phyloP scores from a whole-genome alignment of 768 basidiomycete genomes.

The Naganishia friedmannii region DNA sequence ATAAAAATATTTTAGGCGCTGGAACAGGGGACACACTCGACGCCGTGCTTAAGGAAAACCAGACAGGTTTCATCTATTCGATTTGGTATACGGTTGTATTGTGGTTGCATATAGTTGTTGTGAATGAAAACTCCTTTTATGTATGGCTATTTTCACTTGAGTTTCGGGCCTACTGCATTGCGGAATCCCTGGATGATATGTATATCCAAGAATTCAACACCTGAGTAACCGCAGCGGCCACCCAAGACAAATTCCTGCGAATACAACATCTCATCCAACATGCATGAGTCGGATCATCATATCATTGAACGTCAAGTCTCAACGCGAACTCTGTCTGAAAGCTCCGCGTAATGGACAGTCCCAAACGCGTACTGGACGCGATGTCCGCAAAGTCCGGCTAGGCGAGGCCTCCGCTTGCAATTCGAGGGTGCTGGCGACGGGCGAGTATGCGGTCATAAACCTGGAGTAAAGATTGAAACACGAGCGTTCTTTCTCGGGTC shows the following conservation, averaged over 20 bases:
- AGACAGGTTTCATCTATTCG: background rate
- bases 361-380: background rate
- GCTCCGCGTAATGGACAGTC: no score
- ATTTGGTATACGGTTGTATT: constrained; percentile 5
- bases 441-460: constrained; percentile 1
- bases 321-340: no score
- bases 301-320: no score
- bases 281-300: no score
- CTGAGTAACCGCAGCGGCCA: no score
- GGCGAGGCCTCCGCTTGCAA: constrained; percentile 7
- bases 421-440: constrained; percentile 10
- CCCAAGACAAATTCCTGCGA: no score
- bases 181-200: no score
- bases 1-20: background rate
- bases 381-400: background rate
- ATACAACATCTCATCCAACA: no score
- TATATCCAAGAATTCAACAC: no score
- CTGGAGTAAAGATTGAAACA: constrained; percentile 6
- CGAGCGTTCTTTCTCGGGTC: background rate
- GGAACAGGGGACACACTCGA: background rate
- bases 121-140: no score
- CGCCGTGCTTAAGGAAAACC: background rate
- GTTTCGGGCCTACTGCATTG: no score
- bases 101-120: constrained; percentile 4
- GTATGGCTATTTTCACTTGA: no score